Evolutionary conservation across 129 eudicot species (phyloP).

Genomic region (Smallanthus sonchifolius): DNA sequence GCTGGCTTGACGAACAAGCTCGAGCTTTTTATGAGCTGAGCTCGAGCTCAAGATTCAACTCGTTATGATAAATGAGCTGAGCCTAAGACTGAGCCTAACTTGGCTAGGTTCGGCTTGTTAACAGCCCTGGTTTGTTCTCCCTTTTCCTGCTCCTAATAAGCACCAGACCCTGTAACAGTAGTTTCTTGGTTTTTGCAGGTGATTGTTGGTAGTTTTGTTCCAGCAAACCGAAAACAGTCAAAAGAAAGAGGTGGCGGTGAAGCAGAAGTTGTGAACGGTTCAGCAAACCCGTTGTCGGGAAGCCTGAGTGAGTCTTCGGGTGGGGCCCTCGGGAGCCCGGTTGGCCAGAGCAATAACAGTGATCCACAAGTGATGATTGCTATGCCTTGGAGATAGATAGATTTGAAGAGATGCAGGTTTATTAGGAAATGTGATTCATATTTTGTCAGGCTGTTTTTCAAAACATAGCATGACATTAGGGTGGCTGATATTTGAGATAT

Average conservation of each 20-base stretch:
- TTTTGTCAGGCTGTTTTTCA: not conserved
- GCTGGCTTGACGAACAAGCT: no score
- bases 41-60: no score
- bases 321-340: slow-evolving; percentile 44
- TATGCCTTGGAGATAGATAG: slow-evolving; percentile 41
- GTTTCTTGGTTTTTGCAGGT: slow-evolving; percentile 31
- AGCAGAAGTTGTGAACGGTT: slow-evolving; percentile 20
- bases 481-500: not conserved
- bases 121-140: slow-evolving; percentile 27
- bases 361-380: slow-evolving; percentile 26
- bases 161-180: not conserved
- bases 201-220: slow-evolving; percentile 43
- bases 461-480: not conserved
- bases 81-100: no score
- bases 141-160: not conserved
- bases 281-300: not conserved
- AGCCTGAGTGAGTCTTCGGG: slow-evolving; percentile 43
- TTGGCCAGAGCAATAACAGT: slow-evolving; percentile 19
- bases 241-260: slow-evolving; percentile 4
- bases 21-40: no score
- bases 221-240: slow-evolving; percentile 17
- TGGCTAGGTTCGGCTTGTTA: no score
- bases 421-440: slow-evolving; percentile 16
- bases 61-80: no score
- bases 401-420: not conserved